Base-by-base conservation (phyloP, 306 rosid species). In the Vicia faba region DNA sequence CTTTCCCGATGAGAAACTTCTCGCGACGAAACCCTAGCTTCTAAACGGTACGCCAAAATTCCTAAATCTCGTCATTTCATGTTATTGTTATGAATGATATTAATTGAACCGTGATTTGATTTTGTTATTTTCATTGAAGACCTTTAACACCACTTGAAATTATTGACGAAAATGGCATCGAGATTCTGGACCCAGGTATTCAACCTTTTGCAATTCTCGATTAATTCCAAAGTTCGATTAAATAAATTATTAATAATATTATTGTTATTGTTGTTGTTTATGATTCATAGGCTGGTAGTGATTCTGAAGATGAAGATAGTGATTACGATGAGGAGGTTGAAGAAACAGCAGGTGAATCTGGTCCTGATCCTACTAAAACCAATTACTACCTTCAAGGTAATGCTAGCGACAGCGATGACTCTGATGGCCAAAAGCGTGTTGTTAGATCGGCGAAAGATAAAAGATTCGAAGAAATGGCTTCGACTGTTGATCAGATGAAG, bases 401-500 rank as follows among this genome's bases (percentile, higher is more conserved):
- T 68, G 86, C 38, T 4, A 84, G 86, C 61, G 97, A 88, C 23
- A 86, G 90, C 7, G 98, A 93, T 12, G 95, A 86, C 18, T 70
- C 89, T 0, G 96, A 83, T 41, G 86, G 66, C 16, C 86, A 84
- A 43, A 88, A 79, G 80, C 86, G 96, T 1, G 84, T 86, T 1
- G 85, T 93, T 12, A 73, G 87, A 69, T 93, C 98, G 0, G 91
- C 96, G 0, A 89, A 93, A 68, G 98, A 87, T 59, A 93, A 89
- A 79, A 84, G 96, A 0, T 89, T 86, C 1, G 96, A 93, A 76
- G 97, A 93, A 75, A 77, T 89, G 87, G 81, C 86, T 13, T 82
- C 96, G 1, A 86, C 98, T 0, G 92, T 86, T 1, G 96, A 89
- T 38, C 98, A 93, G 76, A 88, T 95, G 95, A 90, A 88, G 82